These are phyloP conservation scores for Backusella australiensis DNA, from an alignment of 192 early-diverging fungal genomes.

Conservation along the genomic window DNA sequence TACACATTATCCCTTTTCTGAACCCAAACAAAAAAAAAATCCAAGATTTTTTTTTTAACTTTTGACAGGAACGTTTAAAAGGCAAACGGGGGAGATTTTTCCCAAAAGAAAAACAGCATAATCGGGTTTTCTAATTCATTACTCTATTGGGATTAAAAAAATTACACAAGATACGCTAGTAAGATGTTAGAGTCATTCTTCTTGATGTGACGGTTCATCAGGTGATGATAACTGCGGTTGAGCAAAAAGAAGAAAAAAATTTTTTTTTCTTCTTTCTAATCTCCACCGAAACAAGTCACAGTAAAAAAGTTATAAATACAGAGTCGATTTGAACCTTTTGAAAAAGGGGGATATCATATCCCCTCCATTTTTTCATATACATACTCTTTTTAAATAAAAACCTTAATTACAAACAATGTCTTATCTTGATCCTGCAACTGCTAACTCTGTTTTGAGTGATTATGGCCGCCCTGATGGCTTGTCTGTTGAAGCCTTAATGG, in stretches of 20 bases:
- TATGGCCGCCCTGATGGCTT: conserved; percentile 73
- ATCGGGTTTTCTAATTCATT: not conserved
- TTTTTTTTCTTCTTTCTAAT: not conserved
- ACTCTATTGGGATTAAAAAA: not conserved
- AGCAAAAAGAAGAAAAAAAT: not conserved
- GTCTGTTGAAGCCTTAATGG: conserved; percentile 80
- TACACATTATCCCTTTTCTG: not conserved
- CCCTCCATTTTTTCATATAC: conserved; percentile 6
- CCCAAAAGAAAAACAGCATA: not conserved
- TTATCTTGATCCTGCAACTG: conserved; percentile 1
- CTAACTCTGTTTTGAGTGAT: conserved; percentile 2
- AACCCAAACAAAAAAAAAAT: not conserved
- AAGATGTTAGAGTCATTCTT: not conserved
- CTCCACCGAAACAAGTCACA: not conserved
- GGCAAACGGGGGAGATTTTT: not conserved
- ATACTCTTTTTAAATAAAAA: conserved; percentile 5
- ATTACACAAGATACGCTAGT: not conserved
- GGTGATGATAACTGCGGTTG: not conserved
- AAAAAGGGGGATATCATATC: conserved; percentile 4
- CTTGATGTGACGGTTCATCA: conserved; percentile 2
- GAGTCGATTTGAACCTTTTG: not conserved
- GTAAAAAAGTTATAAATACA: not conserved
- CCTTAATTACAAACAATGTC: not conserved
- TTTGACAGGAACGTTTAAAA: not conserved
- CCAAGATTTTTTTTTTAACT: not conserved